These are phyloP conservation scores for Leucaena leucocephala DNA, from an alignment of 306 rosid genomes.

Conservation along the genomic window DNA sequence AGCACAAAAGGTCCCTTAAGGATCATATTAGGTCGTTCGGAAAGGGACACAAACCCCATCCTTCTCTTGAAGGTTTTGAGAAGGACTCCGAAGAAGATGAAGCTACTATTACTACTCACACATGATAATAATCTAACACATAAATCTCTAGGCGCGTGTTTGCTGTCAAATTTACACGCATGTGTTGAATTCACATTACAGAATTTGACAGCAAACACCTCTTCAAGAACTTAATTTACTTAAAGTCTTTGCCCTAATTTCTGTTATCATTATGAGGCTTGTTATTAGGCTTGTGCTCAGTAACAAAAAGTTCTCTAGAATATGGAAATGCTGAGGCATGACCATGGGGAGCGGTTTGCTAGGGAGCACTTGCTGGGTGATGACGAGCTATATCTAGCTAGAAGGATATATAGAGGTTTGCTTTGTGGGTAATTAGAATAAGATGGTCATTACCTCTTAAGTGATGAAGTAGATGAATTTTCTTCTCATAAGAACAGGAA, in stretches of 20 bases:
- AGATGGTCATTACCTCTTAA: constrained; percentile 48
- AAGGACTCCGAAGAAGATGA: constrained; percentile 68
- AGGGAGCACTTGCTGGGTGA: constrained; percentile 65
- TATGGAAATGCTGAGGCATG: constrained; percentile 33
- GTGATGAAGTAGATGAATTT: constrained; percentile 95
- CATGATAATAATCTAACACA: constrained; percentile 30
- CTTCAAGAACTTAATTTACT: background rate
- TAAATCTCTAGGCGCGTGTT: background rate
- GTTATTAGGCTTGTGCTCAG: constrained; percentile 73
- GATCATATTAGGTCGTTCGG: constrained; percentile 90
- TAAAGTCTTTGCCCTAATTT: background rate
- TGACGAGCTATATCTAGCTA: constrained; percentile 23
- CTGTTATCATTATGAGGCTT: constrained; percentile 1
- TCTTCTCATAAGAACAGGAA: constrained; percentile 49
- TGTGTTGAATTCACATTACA: background rate
- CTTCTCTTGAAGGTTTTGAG: constrained; percentile 57
- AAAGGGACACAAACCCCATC: constrained; percentile 62
- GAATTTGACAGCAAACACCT: background rate
- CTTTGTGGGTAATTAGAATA: constrained; percentile 48
- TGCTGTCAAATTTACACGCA: background rate
- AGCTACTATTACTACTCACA: constrained; percentile 32
- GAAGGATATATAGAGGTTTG: constrained; percentile 17
- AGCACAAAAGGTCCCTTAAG: constrained; percentile 91
- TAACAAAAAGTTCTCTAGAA: constrained; percentile 72
- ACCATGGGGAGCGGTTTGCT: constrained; percentile 67